A percentile compares a stretch with the other conserved stretches of the same genome.
Conservation (phyloP, 1,284 basidiomycete genomes). For the Sanguinoderma infundibulare region DNA sequence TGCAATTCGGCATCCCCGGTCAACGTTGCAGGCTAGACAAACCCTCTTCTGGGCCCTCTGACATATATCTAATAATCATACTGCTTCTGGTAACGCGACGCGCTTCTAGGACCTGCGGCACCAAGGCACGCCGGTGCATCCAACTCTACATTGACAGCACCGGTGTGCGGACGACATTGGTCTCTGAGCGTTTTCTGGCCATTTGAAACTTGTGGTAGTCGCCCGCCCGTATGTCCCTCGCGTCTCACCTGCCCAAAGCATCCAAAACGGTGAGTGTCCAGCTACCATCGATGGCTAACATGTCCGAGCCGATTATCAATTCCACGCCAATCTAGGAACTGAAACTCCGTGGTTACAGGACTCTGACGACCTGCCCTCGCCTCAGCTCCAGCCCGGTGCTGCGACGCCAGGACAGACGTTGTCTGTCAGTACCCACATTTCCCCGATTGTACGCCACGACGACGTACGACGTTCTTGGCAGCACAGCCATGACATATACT, state of each 20-base stretch:
- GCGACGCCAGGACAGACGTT: not conserved
- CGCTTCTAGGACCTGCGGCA: not conserved
- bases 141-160: not conserved
- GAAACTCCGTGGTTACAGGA: not conserved
- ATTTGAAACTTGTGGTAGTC: not conserved
- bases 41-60: not conserved
- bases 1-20: not conserved
- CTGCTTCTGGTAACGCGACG: not conserved
- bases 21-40: not conserved
- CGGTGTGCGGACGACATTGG: not conserved
- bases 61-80: not conserved
- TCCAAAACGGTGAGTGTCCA: not conserved
- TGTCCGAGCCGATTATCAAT: not conserved
- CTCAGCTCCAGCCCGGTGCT: too few species aligned
- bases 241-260: not conserved
- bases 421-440: not conserved
- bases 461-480: not conserved
- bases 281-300: not conserved
- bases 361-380: not conserved
- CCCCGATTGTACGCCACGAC: not conserved
- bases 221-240: not conserved
- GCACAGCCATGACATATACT: conserved; percentile 3
- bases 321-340: not conserved
- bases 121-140: too few species aligned
- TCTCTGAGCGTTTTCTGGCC: not conserved